These are phyloP conservation scores for Straminergon stramineum DNA, from an alignment of 225 moss, liverwort and hornwort genomes.

Conservation along the genomic window DNA sequence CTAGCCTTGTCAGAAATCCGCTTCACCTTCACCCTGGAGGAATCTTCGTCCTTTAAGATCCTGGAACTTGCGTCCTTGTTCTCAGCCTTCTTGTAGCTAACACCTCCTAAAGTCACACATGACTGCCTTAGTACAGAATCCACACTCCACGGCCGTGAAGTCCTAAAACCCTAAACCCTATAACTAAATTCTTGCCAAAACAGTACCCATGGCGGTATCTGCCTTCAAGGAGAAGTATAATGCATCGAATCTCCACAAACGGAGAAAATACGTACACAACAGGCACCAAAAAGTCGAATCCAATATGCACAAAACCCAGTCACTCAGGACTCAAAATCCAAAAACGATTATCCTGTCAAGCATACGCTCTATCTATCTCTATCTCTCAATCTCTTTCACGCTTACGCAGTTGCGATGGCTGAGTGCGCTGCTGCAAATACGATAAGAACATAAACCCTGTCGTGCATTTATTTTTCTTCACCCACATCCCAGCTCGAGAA, in stretches of 20 bases:
- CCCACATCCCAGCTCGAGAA: not conserved
- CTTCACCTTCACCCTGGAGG: not conserved
- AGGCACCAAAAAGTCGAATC: not conserved
- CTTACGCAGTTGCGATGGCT: not conserved
- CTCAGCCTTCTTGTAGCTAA: not conserved
- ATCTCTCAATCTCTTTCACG: not conserved
- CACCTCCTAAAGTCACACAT: slow-evolving; percentile 6
- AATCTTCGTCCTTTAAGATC: not conserved
- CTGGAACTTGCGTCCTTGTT: not conserved
- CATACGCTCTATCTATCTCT: not conserved
- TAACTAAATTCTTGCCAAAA: not conserved
- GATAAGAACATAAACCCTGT: not conserved
- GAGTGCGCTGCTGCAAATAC: not conserved
- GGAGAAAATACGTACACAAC: not conserved
- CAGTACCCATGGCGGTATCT: not conserved
- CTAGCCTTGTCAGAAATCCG: not conserved
- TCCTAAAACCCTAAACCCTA: slow-evolving; percentile 33
- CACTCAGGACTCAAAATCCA: not conserved
- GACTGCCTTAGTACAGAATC: not conserved
- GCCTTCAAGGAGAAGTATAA: not conserved
- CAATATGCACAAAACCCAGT: not conserved
- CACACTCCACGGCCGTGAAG: not conserved
- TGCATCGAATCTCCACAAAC: not conserved
- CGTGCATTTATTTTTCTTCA: not conserved
- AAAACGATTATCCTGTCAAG: not conserved